A percentile compares a stretch with the other conserved stretches of the same genome.
Conservation (phyloP, 2,329 filamentous ascomycete species). For the Aureobasidium subglaciale region DNA sequence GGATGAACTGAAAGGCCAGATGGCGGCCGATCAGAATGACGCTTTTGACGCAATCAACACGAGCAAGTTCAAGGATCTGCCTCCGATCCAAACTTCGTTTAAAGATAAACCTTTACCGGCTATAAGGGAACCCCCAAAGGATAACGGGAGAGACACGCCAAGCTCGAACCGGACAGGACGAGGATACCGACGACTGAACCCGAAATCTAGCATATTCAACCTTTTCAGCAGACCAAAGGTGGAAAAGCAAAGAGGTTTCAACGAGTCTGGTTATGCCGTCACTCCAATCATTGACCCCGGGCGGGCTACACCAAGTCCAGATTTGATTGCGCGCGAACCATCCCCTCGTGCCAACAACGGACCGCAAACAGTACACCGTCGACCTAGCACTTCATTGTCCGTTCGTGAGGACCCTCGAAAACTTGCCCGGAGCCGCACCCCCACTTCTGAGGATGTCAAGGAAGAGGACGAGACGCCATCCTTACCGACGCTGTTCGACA, state of each 20-base stretch:
- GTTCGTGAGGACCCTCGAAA: background rate
- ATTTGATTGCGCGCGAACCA: background rate
- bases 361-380: background rate
- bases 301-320: slow-evolving; percentile 1
- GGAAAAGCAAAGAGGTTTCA: slow-evolving; percentile 40
- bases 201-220: slow-evolving; percentile 34
- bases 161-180: background rate
- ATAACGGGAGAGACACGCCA: background rate
- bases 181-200: background rate
- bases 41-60: background rate
- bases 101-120: slow-evolving; percentile 16
- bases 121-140: background rate
- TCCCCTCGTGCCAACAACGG: background rate
- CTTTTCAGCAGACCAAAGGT: slow-evolving; percentile 45
- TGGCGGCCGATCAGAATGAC: slow-evolving; percentile 9
- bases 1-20: background rate
- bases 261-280: slow-evolving; percentile 33
- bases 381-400: slow-evolving; percentile 4
- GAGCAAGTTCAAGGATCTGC: slow-evolving; percentile 9
- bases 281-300: background rate
- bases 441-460: background rate
- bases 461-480: background rate
- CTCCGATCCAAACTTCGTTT: slow-evolving; percentile 5
- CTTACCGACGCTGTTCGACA: slow-evolving; percentile 5
- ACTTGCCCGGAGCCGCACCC: background rate